Base-by-base conservation (phyloP, 805 yeast species). In the Candida verbasci region DNA sequence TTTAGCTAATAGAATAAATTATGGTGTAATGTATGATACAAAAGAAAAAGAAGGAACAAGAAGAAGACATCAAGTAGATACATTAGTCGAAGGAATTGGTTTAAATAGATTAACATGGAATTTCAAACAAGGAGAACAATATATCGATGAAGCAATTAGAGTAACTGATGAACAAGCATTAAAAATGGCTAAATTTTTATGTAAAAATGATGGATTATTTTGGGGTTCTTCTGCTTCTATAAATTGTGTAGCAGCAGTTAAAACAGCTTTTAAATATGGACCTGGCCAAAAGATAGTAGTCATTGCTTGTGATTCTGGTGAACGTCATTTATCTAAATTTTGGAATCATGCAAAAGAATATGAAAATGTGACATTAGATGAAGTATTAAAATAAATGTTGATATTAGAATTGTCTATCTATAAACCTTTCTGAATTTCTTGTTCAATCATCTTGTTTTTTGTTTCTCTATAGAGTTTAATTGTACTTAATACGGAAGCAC, bases 51-150 rank as follows among this genome's bases (percentile, higher is more conserved):
- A 91, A 61, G 98, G 98, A 1, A 85, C 93, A 0, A 70, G 97
- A 48, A 72, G 97, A 53, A 68, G 98, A 47, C 97, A 93, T 57
- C 98, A 91, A 60, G 97, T 91, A 2, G 98, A 91, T 57, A 93
- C 97, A 0, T 53, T 89, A 2, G 81, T 91, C 3, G 98, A 91
- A 58, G 98, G 98, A 0, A 83, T 91, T 20, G 98, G 98, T 0
- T 62, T 91, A 40, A 93, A 87, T 49, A 68, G 98, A 44, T 64
- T 93, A 17, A 91, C 98, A 0, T 73, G 75, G 50, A 91, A 91
- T 56, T 86, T 91, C 56, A 60, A 69, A 31, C 74, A 71, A 34
- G 97, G 87, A 2, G 87, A 85, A 47, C 52, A 58, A 1, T 71
- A 57, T 40, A 79, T 91, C 10, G 95, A 87, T 53, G 89, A 80